Base-by-base conservation (phyloP, 192 early-diverging fungal species). In the Cetraspora pellucida region DNA sequence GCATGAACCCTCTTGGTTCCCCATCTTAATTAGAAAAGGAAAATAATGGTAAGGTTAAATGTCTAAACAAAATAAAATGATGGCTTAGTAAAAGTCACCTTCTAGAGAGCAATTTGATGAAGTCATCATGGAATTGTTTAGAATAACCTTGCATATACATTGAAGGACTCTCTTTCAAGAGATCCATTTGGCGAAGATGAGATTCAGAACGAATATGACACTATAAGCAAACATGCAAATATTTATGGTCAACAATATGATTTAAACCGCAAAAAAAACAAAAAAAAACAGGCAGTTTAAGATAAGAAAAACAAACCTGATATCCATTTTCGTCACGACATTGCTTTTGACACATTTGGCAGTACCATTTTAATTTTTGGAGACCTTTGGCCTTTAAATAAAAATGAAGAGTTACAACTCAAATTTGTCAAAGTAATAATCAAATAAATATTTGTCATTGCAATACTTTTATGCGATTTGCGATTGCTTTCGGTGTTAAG, bases 311-410 rank as follows among this genome's bases (percentile, higher is more conserved):
- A 65, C 8, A 31, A 44, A 65, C 63, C 76, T 93, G 93, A 86
- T 93, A 95, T 8, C 93, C 93, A 82, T 95, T 95, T 81, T 92
- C 91, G 81, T 95, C 93, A n/a, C 92, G 83, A 79, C 90, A 93
- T 80, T 84, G 82, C 79, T 87, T 91, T 77, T 93, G 86, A 77
- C 92, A 94, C 91, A 94, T 93, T 77, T 95, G 93, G 82, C 93
- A 95, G 81, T 94, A 95, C 90, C 92, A 95, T 47, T 91, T 86
- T 63, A 95, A 84, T 74, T 89, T 88, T 74, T 93, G 91, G 52
- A 95, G 88, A 21, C 93, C 93, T 74, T 95, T 95, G 66, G 92
- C 89, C 80, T 78, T 45, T 52, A 19, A 30, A 30, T 52, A 50
- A 21, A 72, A 13, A 69, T 25, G 37, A 47, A 23, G 43, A 69